phyloP scores from a whole-genome alignment of 208 protist species.

The Trypanosoma theileri region DNA sequence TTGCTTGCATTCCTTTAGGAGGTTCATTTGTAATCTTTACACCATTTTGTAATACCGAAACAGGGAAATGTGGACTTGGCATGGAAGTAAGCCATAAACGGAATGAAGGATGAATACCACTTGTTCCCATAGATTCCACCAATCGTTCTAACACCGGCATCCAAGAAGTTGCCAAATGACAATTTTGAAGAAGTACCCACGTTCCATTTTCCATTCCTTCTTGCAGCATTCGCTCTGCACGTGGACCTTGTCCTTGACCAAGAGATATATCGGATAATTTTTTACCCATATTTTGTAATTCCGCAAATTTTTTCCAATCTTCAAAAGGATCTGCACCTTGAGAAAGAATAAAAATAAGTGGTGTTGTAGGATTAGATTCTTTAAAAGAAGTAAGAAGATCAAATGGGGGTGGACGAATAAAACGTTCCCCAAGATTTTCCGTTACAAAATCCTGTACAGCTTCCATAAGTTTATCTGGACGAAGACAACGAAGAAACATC shows the following conservation, averaged over 20 bases:
- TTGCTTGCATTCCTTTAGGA: constrained; percentile 97
- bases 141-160: constrained; percentile 97
- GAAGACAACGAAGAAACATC: constrained; percentile 94
- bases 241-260: constrained; percentile 97
- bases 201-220: constrained; percentile 94
- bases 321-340: constrained; percentile 97
- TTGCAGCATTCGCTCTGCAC: constrained; percentile 93
- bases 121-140: constrained; percentile 91
- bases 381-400: constrained; percentile 95
- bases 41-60: constrained; percentile 97
- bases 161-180: constrained; percentile 97
- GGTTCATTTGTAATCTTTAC: constrained; percentile 99
- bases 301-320: constrained; percentile 96
- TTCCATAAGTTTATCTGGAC: constrained; percentile 97
- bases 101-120: constrained; percentile 95
- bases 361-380: constrained; percentile 89
- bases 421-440: constrained; percentile 89
- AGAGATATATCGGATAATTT: constrained; percentile 97
- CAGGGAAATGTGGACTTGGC: constrained; percentile 96
- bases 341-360: constrained; percentile 98
- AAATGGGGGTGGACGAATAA: constrained; percentile 96
- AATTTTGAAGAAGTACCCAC: constrained; percentile 98
- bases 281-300: constrained; percentile 94
- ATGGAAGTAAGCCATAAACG: constrained; percentile 99
- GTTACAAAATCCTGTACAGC: constrained; percentile 95